phyloP scores from a whole-genome alignment of 2,329 filamentous ascomycete species.

The Geosmithia putterillii region DNA sequence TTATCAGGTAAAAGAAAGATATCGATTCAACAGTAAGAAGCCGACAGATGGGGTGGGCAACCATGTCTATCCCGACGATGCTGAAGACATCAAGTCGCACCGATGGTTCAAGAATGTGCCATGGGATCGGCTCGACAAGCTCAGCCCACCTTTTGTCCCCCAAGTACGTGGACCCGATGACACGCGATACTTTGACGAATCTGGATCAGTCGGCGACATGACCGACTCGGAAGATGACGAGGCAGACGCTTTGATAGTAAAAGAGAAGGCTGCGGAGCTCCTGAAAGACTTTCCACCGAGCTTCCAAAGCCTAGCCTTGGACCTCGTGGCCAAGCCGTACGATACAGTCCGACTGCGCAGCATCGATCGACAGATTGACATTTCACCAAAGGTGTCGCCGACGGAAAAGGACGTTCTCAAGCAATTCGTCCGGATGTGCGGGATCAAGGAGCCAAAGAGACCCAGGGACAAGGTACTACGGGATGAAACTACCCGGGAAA shows the following conservation, averaged over 20 bases:
- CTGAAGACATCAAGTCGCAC: constrained; percentile 80
- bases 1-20: constrained; percentile 56
- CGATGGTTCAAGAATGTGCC: constrained; percentile 70
- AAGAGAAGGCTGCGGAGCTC: constrained; percentile 16
- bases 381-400: constrained; percentile 16
- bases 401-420: constrained; percentile 31
- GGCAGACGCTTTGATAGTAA: constrained; percentile 9
- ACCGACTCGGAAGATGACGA: constrained; percentile 30
- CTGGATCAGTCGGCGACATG: constrained; percentile 57
- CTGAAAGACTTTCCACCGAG: constrained; percentile 24
- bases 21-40: constrained; percentile 8
- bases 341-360: constrained; percentile 34
- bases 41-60: constrained; percentile 21
- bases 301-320: constrained; percentile 29
- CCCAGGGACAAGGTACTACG: constrained; percentile 77
- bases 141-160: constrained; percentile 69
- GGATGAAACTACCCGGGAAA: constrained; percentile 52
- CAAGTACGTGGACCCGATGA: constrained; percentile 55
- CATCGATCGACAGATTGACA: constrained; percentile 35
- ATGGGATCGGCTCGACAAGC: constrained; percentile 64
- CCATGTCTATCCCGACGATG: constrained; percentile 74
- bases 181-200: constrained; percentile 85
- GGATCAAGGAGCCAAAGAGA: constrained; percentile 59
- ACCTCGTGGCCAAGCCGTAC: constrained; percentile 33
- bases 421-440: constrained; percentile 37